Evolutionary conservation across 345 rosid genomes (phyloP).

Genomic region (Populus nigra): DNA sequence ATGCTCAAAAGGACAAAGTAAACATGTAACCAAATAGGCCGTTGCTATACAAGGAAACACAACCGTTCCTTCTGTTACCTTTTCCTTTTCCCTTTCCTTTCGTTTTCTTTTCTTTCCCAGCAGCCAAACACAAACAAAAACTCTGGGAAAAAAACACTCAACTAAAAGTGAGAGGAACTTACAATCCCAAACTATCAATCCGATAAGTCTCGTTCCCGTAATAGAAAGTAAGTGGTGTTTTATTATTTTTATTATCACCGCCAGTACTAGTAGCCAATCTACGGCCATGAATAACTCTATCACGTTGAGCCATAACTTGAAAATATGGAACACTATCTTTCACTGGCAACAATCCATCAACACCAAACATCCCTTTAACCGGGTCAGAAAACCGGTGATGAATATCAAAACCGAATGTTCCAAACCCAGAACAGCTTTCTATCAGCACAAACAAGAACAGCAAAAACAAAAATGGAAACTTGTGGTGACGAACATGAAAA

Average conservation of each 20-base stretch:
- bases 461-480: slow-evolving; percentile 1
- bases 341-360: slow-evolving; percentile 55
- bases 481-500: background rate
- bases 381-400: slow-evolving; percentile 88
- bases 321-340: slow-evolving; percentile 65
- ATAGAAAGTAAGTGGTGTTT: slow-evolving; percentile 62
- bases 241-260: slow-evolving; percentile 32
- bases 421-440: slow-evolving; percentile 35
- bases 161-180: slow-evolving; percentile 21
- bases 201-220: slow-evolving; percentile 66
- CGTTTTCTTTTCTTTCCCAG: slow-evolving; percentile 6
- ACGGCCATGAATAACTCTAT: slow-evolving; percentile 66
- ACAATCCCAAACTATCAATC: slow-evolving; percentile 62
- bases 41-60: background rate
- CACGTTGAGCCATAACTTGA: slow-evolving; percentile 66
- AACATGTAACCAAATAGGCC: background rate
- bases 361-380: slow-evolving; percentile 52
- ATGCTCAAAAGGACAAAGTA: background rate
- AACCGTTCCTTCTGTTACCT: background rate
- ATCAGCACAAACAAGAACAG: slow-evolving; percentile 3
- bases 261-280: slow-evolving; percentile 35
- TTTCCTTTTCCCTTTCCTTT: background rate
- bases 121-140: slow-evolving; percentile 9
- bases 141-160: background rate
- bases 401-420: slow-evolving; percentile 67